Base-by-base conservation (phyloP, 345 rosid species). In the Hibiscus syriacus region DNA sequence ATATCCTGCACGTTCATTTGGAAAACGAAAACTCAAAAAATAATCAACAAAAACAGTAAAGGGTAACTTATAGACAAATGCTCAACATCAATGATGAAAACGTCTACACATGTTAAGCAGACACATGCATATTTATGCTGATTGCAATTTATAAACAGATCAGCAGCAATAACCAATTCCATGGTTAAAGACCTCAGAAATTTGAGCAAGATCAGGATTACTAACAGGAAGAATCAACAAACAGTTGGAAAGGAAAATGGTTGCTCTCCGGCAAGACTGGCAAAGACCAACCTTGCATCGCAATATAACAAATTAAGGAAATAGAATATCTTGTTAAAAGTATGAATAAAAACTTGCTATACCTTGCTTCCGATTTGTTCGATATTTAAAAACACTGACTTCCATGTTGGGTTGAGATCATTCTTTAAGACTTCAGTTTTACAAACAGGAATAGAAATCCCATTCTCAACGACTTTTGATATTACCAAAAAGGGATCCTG, bases 401-500 rank as follows among this genome's bases (percentile, higher is more conserved):
- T 59, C 64, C 64, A 59, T 34, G 26, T 59, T 34, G 46, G 64
- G 46, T 19, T 59, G 19, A 70, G 72, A 73, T 88, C 88, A 75
- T 90, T 92, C 59, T 86, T 88, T 41, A 90, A 62, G 68, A 90
- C 94, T 80, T 93, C 96, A 29, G 98, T 88, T 80, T 88, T 93
- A 55, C 93, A 88, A 23, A 93, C 89, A 38, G 97, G 89, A 72
- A 93, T 85, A 19, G 86, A 72, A 43, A 17, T 23, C 70, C 89
- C 90, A 38, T 57, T 78, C 80, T 90, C 94, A 39, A 77, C 85
- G 41, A 80, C 67, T 85, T 86, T 93, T 49, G 97, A 93, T 77
- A 93, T 81, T n/a, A 90, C 80, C 82, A 93, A 73, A 76, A 93
- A 93, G 2, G 98, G 90, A 39, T 93, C 97, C 98, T 93, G 79